Base-by-base conservation (phyloP, 2,329 filamentous ascomycete species). In the Stagonosporopsis cucurbitacearum region DNA sequence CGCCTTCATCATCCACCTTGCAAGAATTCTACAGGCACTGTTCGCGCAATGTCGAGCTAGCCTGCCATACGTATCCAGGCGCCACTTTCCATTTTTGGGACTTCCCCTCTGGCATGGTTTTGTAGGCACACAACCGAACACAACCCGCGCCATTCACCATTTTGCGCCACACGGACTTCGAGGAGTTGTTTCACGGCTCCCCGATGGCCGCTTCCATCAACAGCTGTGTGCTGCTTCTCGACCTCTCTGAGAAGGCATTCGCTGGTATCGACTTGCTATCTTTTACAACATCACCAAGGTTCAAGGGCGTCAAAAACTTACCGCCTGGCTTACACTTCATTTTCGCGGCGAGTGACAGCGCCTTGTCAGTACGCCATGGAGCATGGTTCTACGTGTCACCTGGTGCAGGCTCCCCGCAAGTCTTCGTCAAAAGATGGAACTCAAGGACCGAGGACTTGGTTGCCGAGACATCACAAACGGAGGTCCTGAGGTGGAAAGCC, bases 241-340 rank as follows among this genome's bases (percentile, higher is more conserved):
- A 79, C 50, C 72, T 80, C 9, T 74, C 78, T 7, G 72, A 75
- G 28, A 70, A 77, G 43, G 79, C 81, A 1, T 73, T 83, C 13
- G 81, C 82, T 61, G 86, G 82, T 57, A 81, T 85, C 67, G 74
- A 84, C 68, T 62, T 83, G 44, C 79, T 88, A 45, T 85, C 85
- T 41, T 88, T 88, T 72, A 87, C 84, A 15, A 84, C 84, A 4
- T 84, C 85, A 11, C 77, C 83, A 11, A 81, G 82, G 48, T 88
- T 88, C 71, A 79, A 81, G 53, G 86, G 86, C 25, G 81, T 88
- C 63, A 85, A 82, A 59, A 80, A 84, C 60, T 65, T 88, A 4
- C 83, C 85, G 0, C 65, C 75, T 2, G 86, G 86, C 39, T 79
- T 82, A 67, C 86, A 88, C 67, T 87, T 88, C 61, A 72, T 86